These are phyloP conservation scores for Omphalotus guepiniiformis DNA, from an alignment of 768 basidiomycete species.

Conservation along the genomic window DNA sequence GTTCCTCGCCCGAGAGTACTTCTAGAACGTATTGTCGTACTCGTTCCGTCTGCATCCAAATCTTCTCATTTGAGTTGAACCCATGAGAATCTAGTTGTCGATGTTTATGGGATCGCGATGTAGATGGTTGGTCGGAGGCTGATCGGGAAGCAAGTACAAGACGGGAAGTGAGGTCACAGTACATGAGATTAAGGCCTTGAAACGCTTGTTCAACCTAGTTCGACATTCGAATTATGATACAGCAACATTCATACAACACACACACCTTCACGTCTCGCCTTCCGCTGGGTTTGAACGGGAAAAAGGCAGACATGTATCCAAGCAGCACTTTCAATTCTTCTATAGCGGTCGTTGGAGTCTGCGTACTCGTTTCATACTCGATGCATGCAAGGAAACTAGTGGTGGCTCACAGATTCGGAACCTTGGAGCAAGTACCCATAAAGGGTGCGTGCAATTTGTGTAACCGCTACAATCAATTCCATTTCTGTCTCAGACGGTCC, in stretches of 20 bases:
- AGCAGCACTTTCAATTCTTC: constrained; percentile 58
- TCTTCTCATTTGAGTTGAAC: constrained; percentile 13
- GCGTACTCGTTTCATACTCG: constrained; percentile 9
- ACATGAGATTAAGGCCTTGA: constrained; percentile 70
- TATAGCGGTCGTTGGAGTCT: constrained; percentile 27
- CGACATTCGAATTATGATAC: constrained; percentile 7
- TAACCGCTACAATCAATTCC: constrained; percentile 53
- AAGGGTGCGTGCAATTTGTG: constrained; percentile 53
- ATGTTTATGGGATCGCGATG: constrained; percentile 16
- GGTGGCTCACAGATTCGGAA: constrained; percentile 34
- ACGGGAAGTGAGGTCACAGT: constrained; percentile 72
- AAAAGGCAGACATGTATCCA: constrained; percentile 75
- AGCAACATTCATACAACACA: constrained; percentile 5
- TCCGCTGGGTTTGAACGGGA: constrained; percentile 62
- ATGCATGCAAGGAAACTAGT: constrained; percentile 3
- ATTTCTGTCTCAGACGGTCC: constrained; percentile 56
- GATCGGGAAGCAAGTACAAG: constrained; percentile 38
- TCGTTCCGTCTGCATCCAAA: constrained; percentile 38
- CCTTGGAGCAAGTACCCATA: constrained; percentile 54
- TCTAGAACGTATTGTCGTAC: constrained; percentile 60
- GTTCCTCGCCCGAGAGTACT: constrained; percentile 49
- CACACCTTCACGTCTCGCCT: constrained; percentile 56
- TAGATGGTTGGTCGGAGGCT: constrained; percentile 17
- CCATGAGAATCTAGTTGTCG: constrained; percentile 11
- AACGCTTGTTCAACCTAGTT: constrained; percentile 59